These are phyloP conservation scores for Waltiozyma solani DNA, from an alignment of 1,139 yeast genomes.

Conservation along the genomic window DNA sequence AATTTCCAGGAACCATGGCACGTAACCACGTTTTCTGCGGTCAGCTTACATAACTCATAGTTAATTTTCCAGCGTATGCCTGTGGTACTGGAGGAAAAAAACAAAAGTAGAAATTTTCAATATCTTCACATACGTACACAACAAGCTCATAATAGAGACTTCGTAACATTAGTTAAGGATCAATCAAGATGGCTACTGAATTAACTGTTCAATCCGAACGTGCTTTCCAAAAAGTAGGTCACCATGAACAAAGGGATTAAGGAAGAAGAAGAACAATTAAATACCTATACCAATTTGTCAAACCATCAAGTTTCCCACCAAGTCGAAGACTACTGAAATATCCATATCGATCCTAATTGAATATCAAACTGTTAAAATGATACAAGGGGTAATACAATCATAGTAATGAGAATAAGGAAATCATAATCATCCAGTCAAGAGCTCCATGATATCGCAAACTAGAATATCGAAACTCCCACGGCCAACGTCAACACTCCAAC, in stretches of 20 bases:
- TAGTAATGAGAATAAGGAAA: too few species aligned
- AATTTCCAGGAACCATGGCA: neutral
- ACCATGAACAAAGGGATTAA: neutral
- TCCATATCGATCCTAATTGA: too few species aligned
- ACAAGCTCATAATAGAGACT: neutral
- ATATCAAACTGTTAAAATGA: too few species aligned
- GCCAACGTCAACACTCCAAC: too few species aligned
- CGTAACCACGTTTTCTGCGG: neutral
- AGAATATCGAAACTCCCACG: too few species aligned
- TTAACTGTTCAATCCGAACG: slow-evolving; percentile 99
- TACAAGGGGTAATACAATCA: too few species aligned
- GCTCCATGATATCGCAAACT: too few species aligned
- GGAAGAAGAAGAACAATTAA: too few species aligned
- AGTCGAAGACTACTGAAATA: too few species aligned
- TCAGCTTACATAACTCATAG: neutral
- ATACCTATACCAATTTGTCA: too few species aligned
- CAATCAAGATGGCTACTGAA: slow-evolving; percentile 90
- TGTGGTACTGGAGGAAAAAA: neutral
- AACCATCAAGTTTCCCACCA: too few species aligned
- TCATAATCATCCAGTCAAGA: too few species aligned
- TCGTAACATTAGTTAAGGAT: slow-evolving; percentile 1
- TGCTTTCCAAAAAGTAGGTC: slow-evolving; percentile 99
- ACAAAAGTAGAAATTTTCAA: slow-evolving; percentile 5
- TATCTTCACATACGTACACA: slow-evolving; percentile 1
- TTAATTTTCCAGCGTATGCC: neutral